Conservation (phyloP, 225 moss, liverwort and hornwort species). For the Rhytidiadelphus loreus region DNA sequence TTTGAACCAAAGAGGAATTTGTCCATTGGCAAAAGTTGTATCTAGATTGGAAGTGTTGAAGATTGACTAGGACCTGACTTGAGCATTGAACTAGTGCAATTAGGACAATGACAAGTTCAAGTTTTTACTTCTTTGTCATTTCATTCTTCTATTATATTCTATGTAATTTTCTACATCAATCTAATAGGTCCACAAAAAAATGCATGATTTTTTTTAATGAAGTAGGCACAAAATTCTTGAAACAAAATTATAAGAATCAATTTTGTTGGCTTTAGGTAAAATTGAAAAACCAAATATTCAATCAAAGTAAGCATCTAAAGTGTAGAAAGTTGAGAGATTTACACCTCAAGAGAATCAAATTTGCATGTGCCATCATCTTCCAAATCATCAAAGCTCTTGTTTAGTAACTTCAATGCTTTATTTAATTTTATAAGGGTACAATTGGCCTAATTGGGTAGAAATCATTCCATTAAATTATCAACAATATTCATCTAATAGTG, state of each 20-base stretch:
- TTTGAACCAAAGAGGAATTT: not conserved
- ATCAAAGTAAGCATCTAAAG: not conserved
- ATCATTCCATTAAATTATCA: not conserved
- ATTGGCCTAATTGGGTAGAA: not conserved
- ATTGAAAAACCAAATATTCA: not conserved
- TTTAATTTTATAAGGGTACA: no score
- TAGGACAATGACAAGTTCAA: not conserved
- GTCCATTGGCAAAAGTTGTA: not conserved
- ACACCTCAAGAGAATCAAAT: no score
- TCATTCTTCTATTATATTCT: not conserved
- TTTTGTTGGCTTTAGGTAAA: not conserved
- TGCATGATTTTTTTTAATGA: not conserved
- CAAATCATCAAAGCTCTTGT: no score
- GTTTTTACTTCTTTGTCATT: not conserved
- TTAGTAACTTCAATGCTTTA: no score
- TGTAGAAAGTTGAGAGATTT: no score
- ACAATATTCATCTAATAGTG: not conserved
- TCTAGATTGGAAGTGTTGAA: not conserved
- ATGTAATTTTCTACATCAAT: not conserved
- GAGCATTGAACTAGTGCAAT: rapidly evolving
- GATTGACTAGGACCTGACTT: not conserved
- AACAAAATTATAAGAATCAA: not conserved
- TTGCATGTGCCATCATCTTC: no score
- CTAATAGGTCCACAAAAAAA: rapidly evolving
- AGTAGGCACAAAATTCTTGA: not conserved